Evolutionary conservation across 2,329 filamentous ascomycete species (phyloP).

Genomic region (Monosporascus sp.): DNA sequence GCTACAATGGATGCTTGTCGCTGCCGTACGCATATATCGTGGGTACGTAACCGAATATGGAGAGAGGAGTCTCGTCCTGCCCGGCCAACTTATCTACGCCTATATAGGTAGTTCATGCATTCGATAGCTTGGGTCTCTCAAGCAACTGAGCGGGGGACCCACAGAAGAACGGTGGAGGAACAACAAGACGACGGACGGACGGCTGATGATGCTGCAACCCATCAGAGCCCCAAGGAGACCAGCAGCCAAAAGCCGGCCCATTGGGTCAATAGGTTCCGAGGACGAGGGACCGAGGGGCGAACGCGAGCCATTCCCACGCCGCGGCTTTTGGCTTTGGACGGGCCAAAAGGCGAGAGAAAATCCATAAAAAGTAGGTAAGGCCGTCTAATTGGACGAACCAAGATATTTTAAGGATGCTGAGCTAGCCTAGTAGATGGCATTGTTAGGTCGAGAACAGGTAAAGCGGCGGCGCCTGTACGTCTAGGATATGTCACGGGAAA

Average conservation of each 20-base stretch:
- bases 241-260: conserved; percentile 17
- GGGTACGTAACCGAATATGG: conserved; percentile 21
- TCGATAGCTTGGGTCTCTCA: not conserved
- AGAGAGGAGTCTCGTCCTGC: conserved; percentile 3
- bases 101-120: conserved; percentile 1
- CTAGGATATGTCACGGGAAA: not conserved
- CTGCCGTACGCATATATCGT: conserved; percentile 21
- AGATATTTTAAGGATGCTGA: not conserved
- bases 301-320: conserved; percentile 24
- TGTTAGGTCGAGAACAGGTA: not conserved
- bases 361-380: not conserved
- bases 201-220: not conserved
- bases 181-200: conserved; percentile 2
- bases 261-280: conserved; percentile 14
- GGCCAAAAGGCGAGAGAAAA: conserved; percentile 1
- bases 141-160: not conserved
- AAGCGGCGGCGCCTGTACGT: conserved; percentile 4
- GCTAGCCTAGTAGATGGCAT: not conserved
- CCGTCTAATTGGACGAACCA: not conserved
- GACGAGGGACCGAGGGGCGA: conserved; percentile 16
- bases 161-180: not conserved
- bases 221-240: conserved; percentile 12
- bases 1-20: conserved; percentile 27
- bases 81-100: conserved; percentile 10
- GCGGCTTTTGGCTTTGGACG: not conserved